Evolutionary conservation across 495 filamentous ascomycete genomes (phyloP), one percentile per base, ranked within the genome.

Genomic region (Hypoxylon fuscum): DNA sequence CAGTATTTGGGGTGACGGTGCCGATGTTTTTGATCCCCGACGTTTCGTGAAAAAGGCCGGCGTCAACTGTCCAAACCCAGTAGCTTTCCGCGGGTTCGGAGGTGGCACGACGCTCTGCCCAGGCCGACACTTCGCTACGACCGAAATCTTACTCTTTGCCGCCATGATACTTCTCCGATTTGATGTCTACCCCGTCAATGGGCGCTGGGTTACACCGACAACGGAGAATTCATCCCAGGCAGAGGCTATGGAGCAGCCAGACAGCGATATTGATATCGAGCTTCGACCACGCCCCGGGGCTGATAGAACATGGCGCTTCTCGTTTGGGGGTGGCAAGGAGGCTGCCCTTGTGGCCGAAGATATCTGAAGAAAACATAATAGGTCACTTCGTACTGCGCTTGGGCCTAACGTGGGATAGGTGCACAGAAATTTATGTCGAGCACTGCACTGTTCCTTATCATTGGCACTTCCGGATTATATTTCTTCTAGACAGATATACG

Each of bases 21-120:
- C 31, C 2, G 44, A 53, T 7, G 34, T 55, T 18, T 74, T 74
- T 41, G 14, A 68, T 31, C 55, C 46, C 14, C 35, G 38, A 2
- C 67, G 70, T 0, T 75, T 75, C 49, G 8, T 68, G 5, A 55
- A 54, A 25, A 5, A 17, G n/a, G 23, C 20, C 1, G 8, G 41
- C 3, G 11, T 4, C 1, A 32, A 49, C 15, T 64, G 63, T 29
- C 41, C 29, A 1, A 64, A 62, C 25, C 49, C 54, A 1, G 53
- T 53, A 2, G 72, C 68, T 2, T 77, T 73, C 62, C 59, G 71
- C 3, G 56, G 48, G 0, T 76, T 72, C 20, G 74, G 74, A 7
- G 69, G 68, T 15, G 66, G 64, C 1, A 43, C 62, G 3, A 55
- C 59, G 27, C 55, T 75, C 4, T 75, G 72, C 49, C 71, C 72